Conservation (phyloP, 331 rosid species). For the Spiraea crenata region DNA sequence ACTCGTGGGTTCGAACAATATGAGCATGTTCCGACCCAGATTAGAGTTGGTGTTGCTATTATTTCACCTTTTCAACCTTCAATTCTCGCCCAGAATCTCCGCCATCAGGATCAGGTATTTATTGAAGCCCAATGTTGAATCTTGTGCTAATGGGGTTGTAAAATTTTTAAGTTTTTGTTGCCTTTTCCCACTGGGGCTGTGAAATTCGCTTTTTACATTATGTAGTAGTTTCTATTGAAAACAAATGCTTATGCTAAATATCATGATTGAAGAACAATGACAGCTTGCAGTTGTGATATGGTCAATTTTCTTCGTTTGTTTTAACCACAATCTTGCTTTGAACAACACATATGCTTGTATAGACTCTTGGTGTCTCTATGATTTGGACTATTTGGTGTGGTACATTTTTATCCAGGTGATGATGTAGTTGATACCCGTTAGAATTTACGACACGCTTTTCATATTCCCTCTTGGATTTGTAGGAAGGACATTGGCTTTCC, state of each 20-base stretch:
- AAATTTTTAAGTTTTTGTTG: not conserved
- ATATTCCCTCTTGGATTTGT: slow-evolving; percentile 2
- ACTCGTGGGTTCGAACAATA: not conserved
- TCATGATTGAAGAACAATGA: not conserved
- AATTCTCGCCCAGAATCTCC: slow-evolving; percentile 25
- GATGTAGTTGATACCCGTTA: not conserved
- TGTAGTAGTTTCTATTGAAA: not conserved
- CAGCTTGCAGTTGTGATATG: not conserved
- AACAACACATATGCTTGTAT: not conserved
- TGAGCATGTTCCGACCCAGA: slow-evolving; percentile 17
- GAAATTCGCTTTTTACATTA: not conserved
- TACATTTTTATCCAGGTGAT: not conserved
- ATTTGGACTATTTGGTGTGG: too few relatives aligned
- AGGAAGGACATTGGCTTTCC: slow-evolving; percentile 68
- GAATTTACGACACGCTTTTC: not conserved
- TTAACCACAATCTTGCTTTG: not conserved
- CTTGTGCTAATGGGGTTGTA: not conserved
- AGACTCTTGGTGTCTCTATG: not conserved
- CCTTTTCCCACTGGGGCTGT: not conserved
- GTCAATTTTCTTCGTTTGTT: not conserved
- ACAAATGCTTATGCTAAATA: not conserved
- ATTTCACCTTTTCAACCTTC: slow-evolving; percentile 26
- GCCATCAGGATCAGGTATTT: slow-evolving; percentile 39
- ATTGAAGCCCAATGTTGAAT: too few relatives aligned
- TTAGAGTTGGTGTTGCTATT: slow-evolving; percentile 21